phyloP scores from a whole-genome alignment of 148 eudicot genomes.

The Rhododendron vialii region DNA sequence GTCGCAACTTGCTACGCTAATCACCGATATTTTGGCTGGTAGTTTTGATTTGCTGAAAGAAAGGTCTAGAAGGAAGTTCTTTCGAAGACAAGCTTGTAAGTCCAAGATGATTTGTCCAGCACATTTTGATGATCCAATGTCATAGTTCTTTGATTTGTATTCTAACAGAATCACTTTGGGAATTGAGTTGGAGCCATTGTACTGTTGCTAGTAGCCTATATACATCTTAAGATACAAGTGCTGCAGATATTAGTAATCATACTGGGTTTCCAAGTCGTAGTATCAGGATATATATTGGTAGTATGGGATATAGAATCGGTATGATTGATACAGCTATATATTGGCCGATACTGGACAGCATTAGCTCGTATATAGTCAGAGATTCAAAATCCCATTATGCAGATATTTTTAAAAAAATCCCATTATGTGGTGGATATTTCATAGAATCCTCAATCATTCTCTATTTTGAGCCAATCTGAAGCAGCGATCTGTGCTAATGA shows the following conservation, averaged over 20 bases:
- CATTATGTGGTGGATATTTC: not conserved
- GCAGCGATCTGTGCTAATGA: not conserved
- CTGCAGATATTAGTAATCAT: not conserved
- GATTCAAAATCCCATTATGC: not conserved
- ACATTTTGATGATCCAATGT: not conserved
- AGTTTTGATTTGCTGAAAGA: slow-evolving; percentile 60
- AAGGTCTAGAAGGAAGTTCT: slow-evolving; percentile 67
- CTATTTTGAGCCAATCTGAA: not conserved
- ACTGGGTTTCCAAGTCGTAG: not conserved
- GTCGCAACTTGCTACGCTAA: slow-evolving; percentile 94
- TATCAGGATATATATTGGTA: not conserved
- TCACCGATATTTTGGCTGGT: slow-evolving; percentile 92
- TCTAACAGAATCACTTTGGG: not conserved
- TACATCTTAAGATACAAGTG: not conserved
- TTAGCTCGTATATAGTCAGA: too few relatives aligned
- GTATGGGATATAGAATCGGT: too few relatives aligned
- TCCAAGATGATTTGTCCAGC: not conserved
- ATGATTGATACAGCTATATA: too few relatives aligned
- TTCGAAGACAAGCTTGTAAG: slow-evolving; percentile 72
- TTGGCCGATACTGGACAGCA: too few relatives aligned
- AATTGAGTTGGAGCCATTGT: not conserved
- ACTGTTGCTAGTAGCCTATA: not conserved
- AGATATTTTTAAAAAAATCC: too few relatives aligned
- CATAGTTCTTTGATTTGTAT: not conserved
- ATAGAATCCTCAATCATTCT: not conserved